Percentiles rank a stretch among this genome's conserved stretches.
Conservation (phyloP, 1,139 yeast species). For the Geotrichum australiense region DNA sequence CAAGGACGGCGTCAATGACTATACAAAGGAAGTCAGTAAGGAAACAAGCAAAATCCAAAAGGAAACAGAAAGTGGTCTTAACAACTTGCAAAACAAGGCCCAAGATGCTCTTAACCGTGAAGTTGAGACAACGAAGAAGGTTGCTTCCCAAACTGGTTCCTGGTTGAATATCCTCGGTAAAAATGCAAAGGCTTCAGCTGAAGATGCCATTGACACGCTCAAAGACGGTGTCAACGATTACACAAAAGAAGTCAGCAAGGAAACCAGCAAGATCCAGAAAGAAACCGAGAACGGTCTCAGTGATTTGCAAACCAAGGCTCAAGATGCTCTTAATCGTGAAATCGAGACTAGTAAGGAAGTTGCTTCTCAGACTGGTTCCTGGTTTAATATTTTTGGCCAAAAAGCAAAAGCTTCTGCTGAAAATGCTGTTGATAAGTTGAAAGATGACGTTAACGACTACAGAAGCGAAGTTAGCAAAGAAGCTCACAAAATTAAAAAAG, state of each 20-base stretch:
- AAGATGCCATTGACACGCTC: not conserved
- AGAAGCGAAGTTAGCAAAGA: not conserved
- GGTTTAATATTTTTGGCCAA: slow-evolving; percentile 3
- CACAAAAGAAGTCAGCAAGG: not conserved
- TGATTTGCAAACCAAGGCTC: too few relatives aligned
- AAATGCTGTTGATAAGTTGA: not conserved
- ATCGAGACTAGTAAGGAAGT: not conserved
- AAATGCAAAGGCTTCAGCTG: not conserved
- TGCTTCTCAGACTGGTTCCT: slow-evolving; percentile 5
- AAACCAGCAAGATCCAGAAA: not conserved
- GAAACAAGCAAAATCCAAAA: not conserved
- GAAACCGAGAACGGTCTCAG: slow-evolving; percentile 1
- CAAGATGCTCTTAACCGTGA: not conserved
- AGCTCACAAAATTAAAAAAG: not conserved
- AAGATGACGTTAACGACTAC: not conserved
- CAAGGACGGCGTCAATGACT: not conserved
- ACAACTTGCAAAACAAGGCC: not conserved
- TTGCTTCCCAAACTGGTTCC: slow-evolving; percentile 1
- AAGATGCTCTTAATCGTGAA: not conserved
- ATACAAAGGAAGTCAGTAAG: not conserved
- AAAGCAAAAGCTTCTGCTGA: slow-evolving; percentile 2
- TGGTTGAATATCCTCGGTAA: not conserved
- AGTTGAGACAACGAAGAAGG: not conserved
- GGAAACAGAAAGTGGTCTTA: not conserved
- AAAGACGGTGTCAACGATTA: not conserved